These are phyloP conservation scores for Trichoderma sp. DNA, from an alignment of 2,329 filamentous ascomycete species.

Conservation along the genomic window DNA sequence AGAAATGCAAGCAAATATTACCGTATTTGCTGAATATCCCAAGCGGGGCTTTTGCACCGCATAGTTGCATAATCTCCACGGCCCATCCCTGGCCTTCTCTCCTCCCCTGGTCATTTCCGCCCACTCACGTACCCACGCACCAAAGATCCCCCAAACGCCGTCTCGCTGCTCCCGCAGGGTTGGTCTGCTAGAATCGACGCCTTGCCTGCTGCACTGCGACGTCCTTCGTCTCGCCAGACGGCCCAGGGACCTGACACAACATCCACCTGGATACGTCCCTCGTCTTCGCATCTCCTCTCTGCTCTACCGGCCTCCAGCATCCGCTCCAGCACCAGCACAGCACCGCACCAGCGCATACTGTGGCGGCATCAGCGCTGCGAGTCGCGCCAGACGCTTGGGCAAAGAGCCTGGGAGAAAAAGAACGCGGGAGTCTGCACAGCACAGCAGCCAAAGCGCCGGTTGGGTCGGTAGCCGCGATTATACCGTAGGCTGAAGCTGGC, in stretches of 20 bases:
- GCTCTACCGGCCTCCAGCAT: constrained; percentile 2
- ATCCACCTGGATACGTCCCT: constrained; percentile 27
- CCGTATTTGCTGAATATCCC: constrained; percentile 23
- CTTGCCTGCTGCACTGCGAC: constrained; percentile 32
- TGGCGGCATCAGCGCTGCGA: constrained; percentile 18
- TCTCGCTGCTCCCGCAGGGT: constrained; percentile 32
- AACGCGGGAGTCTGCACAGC: constrained; percentile 19
- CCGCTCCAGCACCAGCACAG: constrained; percentile 6
- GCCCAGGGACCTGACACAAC: constrained; percentile 28
- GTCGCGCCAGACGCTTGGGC: constrained; percentile 22
- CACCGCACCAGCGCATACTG: constrained; percentile 1
- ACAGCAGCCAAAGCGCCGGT: constrained; percentile 6
- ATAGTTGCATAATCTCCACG: constrained; percentile 29
- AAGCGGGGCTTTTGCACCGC: constrained; percentile 24
- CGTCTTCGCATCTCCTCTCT: constrained; percentile 21
- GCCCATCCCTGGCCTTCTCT: constrained; percentile 16
- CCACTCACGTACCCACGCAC: constrained; percentile 29
- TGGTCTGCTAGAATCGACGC: constrained; percentile 30
- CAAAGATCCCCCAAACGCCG: constrained; percentile 32
- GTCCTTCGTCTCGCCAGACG: constrained; percentile 26
- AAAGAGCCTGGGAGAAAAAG: constrained; percentile 2
- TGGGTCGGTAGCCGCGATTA: constrained; percentile 28
- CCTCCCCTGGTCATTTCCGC: constrained; percentile 24
- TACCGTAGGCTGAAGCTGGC: constrained; percentile 24
- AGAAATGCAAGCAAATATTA: not conserved